Percentiles rank a stretch among this genome's conserved stretches.
Conservation (phyloP, 371 early-diverging fungal species). For the Blastocladiella emersonii region DNA sequence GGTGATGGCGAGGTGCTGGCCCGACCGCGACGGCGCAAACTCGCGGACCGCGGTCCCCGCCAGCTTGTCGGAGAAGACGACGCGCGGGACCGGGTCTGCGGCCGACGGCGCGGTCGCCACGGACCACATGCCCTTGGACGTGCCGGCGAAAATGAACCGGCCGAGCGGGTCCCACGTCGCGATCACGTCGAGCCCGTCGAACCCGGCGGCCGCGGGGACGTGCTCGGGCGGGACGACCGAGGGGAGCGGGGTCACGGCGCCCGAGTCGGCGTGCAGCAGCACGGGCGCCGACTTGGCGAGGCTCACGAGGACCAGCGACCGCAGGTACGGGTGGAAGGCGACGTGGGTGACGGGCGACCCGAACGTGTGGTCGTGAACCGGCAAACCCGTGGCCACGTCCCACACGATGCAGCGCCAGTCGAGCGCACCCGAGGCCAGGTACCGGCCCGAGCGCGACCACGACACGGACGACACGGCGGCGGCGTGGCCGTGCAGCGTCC, state of each 20-base stretch:
- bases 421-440: constrained; percentile 17
- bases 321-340: constrained; percentile 53
- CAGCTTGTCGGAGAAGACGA: constrained; percentile 17
- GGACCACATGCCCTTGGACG: constrained; percentile 47
- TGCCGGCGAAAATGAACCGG: constrained; percentile 52
- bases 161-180: constrained; percentile 30
- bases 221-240: constrained; percentile 11
- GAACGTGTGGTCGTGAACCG: constrained; percentile 42
- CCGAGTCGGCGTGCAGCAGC: constrained; percentile 6
- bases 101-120: constrained; percentile 36
- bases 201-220: constrained; percentile 10
- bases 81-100: constrained; percentile 17
- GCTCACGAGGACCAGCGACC: constrained; percentile 22
- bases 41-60: constrained; percentile 42
- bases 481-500: constrained; percentile 57
- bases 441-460: constrained; percentile 25
- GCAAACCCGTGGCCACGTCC: constrained; percentile 50
- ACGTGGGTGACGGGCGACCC: constrained; percentile 46
- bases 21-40: constrained; percentile 37
- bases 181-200: constrained; percentile 13
- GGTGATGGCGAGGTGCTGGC: constrained; percentile 48
- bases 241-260: constrained; percentile 18
- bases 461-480: constrained; percentile 57
- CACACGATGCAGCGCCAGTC: constrained; percentile 79
- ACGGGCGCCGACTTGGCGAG: background rate